phyloP scores from a whole-genome alignment of 441 rosid species.

The Corymbia calophylla region DNA sequence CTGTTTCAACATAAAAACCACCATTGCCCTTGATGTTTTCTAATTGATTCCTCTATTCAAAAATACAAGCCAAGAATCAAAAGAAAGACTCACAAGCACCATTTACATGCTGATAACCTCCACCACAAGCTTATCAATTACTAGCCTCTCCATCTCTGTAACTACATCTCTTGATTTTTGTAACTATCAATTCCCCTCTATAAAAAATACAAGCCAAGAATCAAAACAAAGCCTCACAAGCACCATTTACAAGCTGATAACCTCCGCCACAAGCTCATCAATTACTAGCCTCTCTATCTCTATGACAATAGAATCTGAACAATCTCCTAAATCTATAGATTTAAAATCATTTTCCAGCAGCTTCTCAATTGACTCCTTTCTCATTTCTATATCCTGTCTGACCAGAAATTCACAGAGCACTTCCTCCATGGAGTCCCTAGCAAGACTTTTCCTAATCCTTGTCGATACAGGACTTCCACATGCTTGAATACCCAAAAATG shows the following conservation, averaged over 20 bases:
- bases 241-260: conserved; percentile 21
- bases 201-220: background rate
- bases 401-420: conserved; percentile 39
- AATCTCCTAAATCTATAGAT: conserved; percentile 51
- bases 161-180: background rate
- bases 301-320: conserved; percentile 41
- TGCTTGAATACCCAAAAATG: conserved; percentile 23
- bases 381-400: conserved; percentile 35
- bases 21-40: background rate
- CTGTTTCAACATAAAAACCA: background rate
- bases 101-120: conserved; percentile 37
- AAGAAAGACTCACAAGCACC: background rate
- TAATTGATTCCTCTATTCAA: background rate
- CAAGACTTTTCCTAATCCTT: conserved; percentile 22
- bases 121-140: conserved; percentile 56
- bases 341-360: conserved; percentile 39
- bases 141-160: conserved; percentile 51
- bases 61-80: background rate
- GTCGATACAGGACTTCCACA: conserved; percentile 39
- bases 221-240: background rate
- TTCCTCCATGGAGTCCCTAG: conserved; percentile 31
- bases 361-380: conserved; percentile 27
- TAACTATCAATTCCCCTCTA: background rate
- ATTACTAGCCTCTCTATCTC: conserved; percentile 63
- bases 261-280: conserved; percentile 58